Percentiles rank a stretch among this genome's conserved stretches.
Conservation (phyloP, 257 asterid genomes). For the Nicotiana tomentosiformis region DNA sequence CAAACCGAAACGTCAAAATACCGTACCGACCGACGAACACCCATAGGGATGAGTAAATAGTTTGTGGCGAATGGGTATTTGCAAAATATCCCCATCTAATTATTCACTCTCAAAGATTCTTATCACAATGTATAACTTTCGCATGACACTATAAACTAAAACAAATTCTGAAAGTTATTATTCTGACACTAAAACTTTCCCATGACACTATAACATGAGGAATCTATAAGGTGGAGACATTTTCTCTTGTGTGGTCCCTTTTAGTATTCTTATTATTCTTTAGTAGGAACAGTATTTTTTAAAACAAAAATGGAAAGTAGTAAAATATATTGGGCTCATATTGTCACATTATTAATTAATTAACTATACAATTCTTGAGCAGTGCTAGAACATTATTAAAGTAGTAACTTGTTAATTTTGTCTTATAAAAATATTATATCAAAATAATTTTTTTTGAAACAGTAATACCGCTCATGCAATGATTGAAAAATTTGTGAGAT, state of each 20-base stretch:
- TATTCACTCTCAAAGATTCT: background rate
- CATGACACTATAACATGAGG: background rate
- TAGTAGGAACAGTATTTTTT: background rate
- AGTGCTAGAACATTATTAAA: background rate
- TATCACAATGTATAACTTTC: background rate
- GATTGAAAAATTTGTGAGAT: constrained; percentile 13
- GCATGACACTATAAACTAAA: background rate
- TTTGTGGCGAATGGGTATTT: no score
- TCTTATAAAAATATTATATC: background rate
- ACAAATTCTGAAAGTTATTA: background rate
- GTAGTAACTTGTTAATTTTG: background rate
- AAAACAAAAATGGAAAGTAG: background rate
- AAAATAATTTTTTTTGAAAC: background rate
- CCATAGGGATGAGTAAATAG: no score
- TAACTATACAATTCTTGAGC: background rate
- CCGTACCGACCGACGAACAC: no score
- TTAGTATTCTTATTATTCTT: background rate
- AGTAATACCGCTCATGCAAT: background rate
- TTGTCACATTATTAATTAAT: background rate
- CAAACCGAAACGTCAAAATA: no score
- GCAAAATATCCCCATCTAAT: no score
- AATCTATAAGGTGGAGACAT: background rate
- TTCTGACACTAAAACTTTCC: background rate
- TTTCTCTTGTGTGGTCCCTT: background rate
- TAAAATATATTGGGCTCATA: background rate